Evolutionary conservation across 2,329 filamentous ascomycete species (phyloP).

Genomic region (Davidsoniella neocaledoniae): DNA sequence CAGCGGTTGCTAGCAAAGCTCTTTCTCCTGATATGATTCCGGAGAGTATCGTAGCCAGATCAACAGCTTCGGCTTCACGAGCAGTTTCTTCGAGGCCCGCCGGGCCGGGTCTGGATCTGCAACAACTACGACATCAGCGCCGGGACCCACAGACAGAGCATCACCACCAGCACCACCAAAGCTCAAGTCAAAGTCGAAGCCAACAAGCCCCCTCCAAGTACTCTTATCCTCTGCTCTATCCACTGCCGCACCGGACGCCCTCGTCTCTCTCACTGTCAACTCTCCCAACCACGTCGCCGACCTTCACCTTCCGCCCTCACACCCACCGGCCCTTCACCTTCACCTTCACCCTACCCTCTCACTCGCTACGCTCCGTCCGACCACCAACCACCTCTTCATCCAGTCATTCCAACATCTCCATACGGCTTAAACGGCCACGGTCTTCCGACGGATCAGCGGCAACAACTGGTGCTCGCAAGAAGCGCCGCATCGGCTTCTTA

Average conservation of each 20-base stretch:
- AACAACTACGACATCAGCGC: background rate
- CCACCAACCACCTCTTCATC: background rate
- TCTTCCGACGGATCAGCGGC: conserved; percentile 40
- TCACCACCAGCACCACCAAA: background rate
- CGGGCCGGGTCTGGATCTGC: background rate
- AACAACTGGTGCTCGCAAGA: conserved; percentile 28
- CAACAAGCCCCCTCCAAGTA: background rate
- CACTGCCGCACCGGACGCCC: background rate
- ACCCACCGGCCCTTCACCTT: background rate
- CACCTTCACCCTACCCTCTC: background rate
- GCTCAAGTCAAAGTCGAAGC: background rate
- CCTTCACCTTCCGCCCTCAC: background rate
- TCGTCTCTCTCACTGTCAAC: background rate
- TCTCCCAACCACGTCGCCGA: too few species aligned
- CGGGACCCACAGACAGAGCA: background rate
- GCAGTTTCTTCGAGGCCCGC: too few species aligned
- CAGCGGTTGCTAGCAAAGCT: too few species aligned
- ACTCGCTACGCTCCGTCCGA: background rate
- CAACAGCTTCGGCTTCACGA: too few species aligned
- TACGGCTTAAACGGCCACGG: conserved; percentile 32
- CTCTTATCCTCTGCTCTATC: background rate
- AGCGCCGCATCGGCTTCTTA: conserved; percentile 44
- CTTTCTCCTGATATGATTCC: too few species aligned
- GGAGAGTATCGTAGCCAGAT: too few species aligned
- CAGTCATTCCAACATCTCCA: background rate